These are phyloP conservation scores for Mycena galopus DNA, from an alignment of 768 basidiomycete species.

Conservation along the genomic window DNA sequence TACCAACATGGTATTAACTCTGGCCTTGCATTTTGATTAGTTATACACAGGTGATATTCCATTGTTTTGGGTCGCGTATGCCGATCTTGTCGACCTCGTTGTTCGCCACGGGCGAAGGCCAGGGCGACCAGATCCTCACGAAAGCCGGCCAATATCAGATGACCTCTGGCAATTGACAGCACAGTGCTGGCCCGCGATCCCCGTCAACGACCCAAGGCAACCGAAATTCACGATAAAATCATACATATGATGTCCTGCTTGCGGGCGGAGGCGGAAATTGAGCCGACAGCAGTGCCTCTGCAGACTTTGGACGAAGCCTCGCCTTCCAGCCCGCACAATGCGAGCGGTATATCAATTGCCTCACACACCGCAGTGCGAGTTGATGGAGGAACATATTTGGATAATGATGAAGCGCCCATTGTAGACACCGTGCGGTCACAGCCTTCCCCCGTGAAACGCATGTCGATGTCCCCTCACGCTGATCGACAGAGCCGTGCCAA, in stretches of 20 bases:
- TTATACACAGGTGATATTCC: conserved; percentile 38
- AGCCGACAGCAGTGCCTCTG: not conserved
- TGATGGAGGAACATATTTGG: not conserved
- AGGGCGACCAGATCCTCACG: conserved; percentile 8
- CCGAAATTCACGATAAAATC: conserved; percentile 7
- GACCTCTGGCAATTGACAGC: conserved; percentile 11
- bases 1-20: conserved; percentile 13
- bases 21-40: no score
- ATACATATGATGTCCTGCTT: not conserved
- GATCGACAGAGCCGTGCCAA: not conserved
- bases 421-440: not conserved
- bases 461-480: no score
- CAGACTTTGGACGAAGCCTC: not conserved
- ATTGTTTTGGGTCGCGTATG: conserved; percentile 30
- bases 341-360: not conserved
- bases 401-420: not conserved
- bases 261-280: not conserved
- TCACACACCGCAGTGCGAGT: no score
- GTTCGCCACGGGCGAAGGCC: conserved; percentile 24
- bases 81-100: conserved; percentile 32
- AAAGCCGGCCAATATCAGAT: not conserved
- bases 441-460: not conserved
- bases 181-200: conserved; percentile 17
- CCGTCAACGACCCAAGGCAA: not conserved
- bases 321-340: not conserved